These are phyloP conservation scores for Xylaria arbuscula DNA, from an alignment of 2,329 filamentous ascomycete genomes.

Conservation along the genomic window DNA sequence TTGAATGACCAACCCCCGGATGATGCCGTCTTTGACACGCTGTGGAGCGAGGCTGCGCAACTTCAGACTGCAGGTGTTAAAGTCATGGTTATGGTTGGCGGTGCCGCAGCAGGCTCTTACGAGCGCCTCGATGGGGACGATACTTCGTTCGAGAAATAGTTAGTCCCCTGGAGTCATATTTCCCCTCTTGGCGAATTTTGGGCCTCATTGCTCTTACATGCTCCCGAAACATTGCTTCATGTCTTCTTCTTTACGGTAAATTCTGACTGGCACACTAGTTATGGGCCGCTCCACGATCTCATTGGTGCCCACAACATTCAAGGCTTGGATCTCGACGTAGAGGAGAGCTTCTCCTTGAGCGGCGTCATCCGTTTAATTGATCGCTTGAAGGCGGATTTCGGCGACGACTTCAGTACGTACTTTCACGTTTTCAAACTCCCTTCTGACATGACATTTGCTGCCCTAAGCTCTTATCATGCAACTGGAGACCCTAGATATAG, in stretches of 20 bases:
- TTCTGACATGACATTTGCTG: not conserved
- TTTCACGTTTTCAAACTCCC: not conserved
- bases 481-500: not conserved
- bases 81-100: constrained; percentile 70
- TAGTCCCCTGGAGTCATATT: too few relatives aligned
- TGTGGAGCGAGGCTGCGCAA: constrained; percentile 82
- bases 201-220: too few relatives aligned
- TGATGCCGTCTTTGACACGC: constrained; percentile 72
- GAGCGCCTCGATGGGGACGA: constrained; percentile 65
- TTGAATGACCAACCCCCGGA: constrained; percentile 83
- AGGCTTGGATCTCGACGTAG: constrained; percentile 82
- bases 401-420: constrained; percentile 63
- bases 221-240: too few relatives aligned
- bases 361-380: constrained; percentile 76
- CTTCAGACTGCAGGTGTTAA: constrained; percentile 80
- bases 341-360: constrained; percentile 76
- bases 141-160: constrained; percentile 74
- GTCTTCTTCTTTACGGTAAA: too few relatives aligned
- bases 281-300: constrained; percentile 73
- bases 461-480: not conserved
- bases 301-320: constrained; percentile 71
- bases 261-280: not conserved
- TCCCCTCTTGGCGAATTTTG: too few relatives aligned
- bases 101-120: constrained; percentile 67
- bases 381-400: constrained; percentile 75